Conservation (phyloP, 2,329 filamentous ascomycete species). For the Neofusicoccum sp. region DNA sequence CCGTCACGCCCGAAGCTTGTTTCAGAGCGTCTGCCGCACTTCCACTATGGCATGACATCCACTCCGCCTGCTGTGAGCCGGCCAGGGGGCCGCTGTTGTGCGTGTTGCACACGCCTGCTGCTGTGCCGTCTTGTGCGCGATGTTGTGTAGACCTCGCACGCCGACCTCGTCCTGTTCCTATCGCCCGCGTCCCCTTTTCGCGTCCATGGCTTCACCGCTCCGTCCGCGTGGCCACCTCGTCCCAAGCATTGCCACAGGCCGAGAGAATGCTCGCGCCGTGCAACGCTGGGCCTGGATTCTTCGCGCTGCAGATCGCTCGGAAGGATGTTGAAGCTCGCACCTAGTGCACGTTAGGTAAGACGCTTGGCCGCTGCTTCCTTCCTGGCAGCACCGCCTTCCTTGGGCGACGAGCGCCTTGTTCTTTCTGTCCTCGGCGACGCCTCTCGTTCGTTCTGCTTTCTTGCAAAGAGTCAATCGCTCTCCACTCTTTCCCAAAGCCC, state of each 20-base stretch:
- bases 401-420: no score
- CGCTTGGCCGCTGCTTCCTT: no score
- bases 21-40: not conserved
- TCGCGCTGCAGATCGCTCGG: not conserved
- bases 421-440: not conserved
- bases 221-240: not conserved
- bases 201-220: not conserved
- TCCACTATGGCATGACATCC: not conserved
- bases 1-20: slow-evolving; percentile 3
- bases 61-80: not conserved
- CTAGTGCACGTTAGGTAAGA: not conserved
- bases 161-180: slow-evolving; percentile 2
- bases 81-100: slow-evolving; percentile 9
- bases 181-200: not conserved
- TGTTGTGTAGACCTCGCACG: not conserved
- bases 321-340: no score
- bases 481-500: no score
- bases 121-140: not conserved
- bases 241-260: not conserved
- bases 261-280: not conserved
- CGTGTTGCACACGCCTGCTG: slow-evolving; percentile 7
- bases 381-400: no score
- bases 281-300: not conserved
- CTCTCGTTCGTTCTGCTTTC: not conserved
- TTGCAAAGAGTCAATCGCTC: not conserved